Evolutionary conservation across 768 basidiomycete species (phyloP).

Genomic region (Sutorius australiensis): DNA sequence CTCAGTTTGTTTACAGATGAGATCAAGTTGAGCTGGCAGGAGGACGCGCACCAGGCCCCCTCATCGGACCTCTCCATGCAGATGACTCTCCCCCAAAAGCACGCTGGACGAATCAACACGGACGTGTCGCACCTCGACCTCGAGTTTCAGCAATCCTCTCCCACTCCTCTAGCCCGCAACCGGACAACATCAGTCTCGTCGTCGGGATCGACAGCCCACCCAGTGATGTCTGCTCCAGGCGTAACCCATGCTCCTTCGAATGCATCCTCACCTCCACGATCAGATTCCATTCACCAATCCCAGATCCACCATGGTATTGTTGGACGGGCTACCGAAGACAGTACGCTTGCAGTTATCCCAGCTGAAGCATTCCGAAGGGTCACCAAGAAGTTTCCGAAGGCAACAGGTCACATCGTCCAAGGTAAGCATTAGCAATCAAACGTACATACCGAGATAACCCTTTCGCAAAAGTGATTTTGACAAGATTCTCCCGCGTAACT

Average conservation of each 20-base stretch:
- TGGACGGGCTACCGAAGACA: conserved; percentile 91
- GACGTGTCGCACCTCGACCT: conserved; percentile 65
- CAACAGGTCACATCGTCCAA: conserved; percentile 94
- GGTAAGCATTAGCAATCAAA: conserved; percentile 40
- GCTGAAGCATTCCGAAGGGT: conserved; percentile 93
- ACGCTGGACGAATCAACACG: conserved; percentile 46
- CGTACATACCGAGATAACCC: conserved; percentile 10
- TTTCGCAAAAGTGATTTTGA: conserved; percentile 72
- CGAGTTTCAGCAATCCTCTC: conserved; percentile 21
- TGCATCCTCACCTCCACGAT: conserved; percentile 21
- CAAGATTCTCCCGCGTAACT: conserved; percentile 93
- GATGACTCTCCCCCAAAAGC: conserved; percentile 24
- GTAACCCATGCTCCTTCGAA: conserved; percentile 10
- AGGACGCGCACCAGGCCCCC: conserved; percentile 38
- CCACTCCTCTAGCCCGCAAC: conserved; percentile 29
- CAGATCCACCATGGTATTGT: conserved; percentile 67
- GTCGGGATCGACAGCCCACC: conserved; percentile 65
- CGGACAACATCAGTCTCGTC: conserved; percentile 65
- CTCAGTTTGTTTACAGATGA: conserved; percentile 95
- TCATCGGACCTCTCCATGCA: conserved; percentile 24
- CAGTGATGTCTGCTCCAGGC: conserved; percentile 31
- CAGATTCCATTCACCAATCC: conserved; percentile 22
- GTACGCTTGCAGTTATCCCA: conserved; percentile 96
- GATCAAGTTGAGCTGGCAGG: conserved; percentile 89
- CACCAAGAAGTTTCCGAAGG: conserved; percentile 96